Evolutionary conservation across 208 protist genomes (phyloP).

Genomic region (Leishmania aethiopica): DNA sequence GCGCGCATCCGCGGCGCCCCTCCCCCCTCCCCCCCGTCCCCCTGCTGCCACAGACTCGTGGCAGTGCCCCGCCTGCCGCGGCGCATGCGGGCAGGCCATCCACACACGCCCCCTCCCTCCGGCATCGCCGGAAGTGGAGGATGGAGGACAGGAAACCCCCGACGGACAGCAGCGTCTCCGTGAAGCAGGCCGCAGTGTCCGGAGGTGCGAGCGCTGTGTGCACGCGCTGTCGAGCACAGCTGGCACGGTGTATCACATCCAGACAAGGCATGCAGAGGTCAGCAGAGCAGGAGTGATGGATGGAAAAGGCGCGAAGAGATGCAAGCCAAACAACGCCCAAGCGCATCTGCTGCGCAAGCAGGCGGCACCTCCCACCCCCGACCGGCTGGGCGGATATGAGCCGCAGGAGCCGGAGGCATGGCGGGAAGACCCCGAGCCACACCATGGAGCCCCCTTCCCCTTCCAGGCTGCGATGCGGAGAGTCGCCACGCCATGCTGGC

Average conservation of each 20-base stretch:
- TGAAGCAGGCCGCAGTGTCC: neutral
- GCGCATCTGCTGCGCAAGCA: no score
- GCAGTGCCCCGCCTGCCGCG: neutral
- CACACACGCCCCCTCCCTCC: neutral
- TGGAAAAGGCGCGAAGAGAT: neutral
- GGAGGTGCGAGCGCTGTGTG: neutral
- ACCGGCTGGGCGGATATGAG: neutral
- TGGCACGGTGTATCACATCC: neutral
- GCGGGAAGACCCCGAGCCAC: neutral
- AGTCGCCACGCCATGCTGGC: neutral
- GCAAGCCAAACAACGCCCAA: neutral
- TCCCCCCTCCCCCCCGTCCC: neutral
- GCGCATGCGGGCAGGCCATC: neutral
- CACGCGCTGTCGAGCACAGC: neutral
- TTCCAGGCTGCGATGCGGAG: neutral
- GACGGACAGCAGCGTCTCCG: neutral
- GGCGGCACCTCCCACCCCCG: neutral
- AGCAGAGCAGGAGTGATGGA: slow-evolving; percentile 10
- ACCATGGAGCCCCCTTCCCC: neutral
- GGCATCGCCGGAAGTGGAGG: neutral
- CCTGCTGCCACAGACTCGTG: neutral
- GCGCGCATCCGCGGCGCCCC: neutral
- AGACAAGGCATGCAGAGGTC: neutral
- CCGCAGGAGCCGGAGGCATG: neutral
- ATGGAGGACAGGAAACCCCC: neutral